Evolutionary conservation across 306 rosid species (phyloP).

Genomic region (Quercus mongolica): DNA sequence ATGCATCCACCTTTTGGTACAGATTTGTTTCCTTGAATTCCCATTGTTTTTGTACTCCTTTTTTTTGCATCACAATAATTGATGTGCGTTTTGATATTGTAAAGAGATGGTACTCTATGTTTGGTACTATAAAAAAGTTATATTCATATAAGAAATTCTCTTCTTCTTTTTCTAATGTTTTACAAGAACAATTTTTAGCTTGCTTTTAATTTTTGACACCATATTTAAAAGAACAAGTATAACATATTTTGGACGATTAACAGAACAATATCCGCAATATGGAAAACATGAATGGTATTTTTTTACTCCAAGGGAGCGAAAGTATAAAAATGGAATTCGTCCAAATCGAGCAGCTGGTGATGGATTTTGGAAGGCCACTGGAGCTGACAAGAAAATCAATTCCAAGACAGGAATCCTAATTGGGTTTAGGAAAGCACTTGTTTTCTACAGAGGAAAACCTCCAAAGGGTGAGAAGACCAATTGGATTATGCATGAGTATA

Average conservation of each 20-base stretch:
- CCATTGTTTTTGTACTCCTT: neutral
- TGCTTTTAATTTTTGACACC: no score
- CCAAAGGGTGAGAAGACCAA: slow-evolving; percentile 26
- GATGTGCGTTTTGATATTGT: no score
- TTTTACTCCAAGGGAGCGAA: slow-evolving; percentile 18
- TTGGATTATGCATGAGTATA: slow-evolving; percentile 32
- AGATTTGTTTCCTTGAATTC: no score
- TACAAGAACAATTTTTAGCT: no score
- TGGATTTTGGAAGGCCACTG: slow-evolving; percentile 27
- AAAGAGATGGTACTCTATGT: no score
- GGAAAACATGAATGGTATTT: slow-evolving; percentile 20
- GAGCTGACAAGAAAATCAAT: neutral
- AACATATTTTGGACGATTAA: no score
- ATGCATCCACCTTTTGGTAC: no score
- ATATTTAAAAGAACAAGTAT: no score
- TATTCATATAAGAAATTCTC: no score
- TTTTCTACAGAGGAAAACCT: slow-evolving; percentile 23
- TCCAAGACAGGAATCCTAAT: neutral
- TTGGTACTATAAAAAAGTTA: no score
- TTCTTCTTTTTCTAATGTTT: no score
- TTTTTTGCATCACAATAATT: neutral
- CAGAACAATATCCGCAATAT: neutral
- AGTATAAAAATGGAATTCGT: slow-evolving; percentile 13
- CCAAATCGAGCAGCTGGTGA: slow-evolving; percentile 12
- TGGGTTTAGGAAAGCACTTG: slow-evolving; percentile 17